These are phyloP conservation scores for Alternaria metachromatica DNA, from an alignment of 2,329 filamentous ascomycete genomes.

Conservation along the genomic window DNA sequence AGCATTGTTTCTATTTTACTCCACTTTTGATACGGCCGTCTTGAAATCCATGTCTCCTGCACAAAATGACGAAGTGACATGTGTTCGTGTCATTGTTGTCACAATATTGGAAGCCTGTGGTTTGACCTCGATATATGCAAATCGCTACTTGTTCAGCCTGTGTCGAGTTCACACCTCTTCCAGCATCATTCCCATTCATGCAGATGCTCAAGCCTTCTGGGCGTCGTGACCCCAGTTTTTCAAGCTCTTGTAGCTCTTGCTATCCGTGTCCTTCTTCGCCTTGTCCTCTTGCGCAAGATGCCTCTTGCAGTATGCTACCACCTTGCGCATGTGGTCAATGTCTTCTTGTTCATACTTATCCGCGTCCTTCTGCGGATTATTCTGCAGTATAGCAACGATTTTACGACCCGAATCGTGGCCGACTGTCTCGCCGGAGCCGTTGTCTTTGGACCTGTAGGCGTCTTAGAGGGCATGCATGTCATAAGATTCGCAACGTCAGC, in stretches of 20 bases:
- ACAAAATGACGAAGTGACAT: neutral
- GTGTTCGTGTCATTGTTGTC: neutral
- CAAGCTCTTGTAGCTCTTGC: slow-evolving; percentile 59
- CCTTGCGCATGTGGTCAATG: slow-evolving; percentile 67
- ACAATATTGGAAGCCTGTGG: neutral
- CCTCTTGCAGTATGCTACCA: slow-evolving; percentile 70
- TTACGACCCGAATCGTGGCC: slow-evolving; percentile 68
- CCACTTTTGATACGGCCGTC: neutral
- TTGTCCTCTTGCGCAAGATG: slow-evolving; percentile 70
- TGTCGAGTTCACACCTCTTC: neutral
- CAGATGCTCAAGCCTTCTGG: slow-evolving; percentile 28
- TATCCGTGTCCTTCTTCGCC: slow-evolving; percentile 62
- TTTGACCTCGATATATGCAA: neutral
- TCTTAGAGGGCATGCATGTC: neutral
- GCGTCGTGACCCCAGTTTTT: slow-evolving; percentile 49
- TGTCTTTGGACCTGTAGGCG: slow-evolving; percentile 52
- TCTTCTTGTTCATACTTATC: slow-evolving; percentile 64
- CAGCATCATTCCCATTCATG: neutral
- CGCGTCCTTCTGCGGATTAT: slow-evolving; percentile 65
- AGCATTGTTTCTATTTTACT: neutral
- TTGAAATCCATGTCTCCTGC: neutral
- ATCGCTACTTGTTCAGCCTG: neutral
- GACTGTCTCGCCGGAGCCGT: slow-evolving; percentile 64
- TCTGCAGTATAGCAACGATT: slow-evolving; percentile 68
- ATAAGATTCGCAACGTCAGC: neutral